A percentile compares a stretch with the other conserved stretches of the same genome.
Evolutionary conservation across 2,329 filamentous ascomycete genomes (phyloP).

Genomic region (Fusarium heterosporum): DNA sequence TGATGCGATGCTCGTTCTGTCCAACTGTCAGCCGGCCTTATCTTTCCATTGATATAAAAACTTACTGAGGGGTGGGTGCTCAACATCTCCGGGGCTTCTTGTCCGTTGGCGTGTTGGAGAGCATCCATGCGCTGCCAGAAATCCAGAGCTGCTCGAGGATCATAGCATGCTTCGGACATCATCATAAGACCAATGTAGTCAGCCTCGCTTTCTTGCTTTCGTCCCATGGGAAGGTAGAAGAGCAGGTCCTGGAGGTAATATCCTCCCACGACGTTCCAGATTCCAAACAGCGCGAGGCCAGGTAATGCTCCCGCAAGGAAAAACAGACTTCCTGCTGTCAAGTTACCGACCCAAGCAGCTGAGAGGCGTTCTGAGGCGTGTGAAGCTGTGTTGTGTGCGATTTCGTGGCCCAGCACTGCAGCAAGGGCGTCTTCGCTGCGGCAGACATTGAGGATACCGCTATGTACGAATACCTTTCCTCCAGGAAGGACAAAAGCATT

Average conservation of each 20-base stretch:
- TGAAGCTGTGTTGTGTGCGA: conserved; percentile 79
- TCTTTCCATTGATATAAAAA: conserved; percentile 20
- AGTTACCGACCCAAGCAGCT: conserved; percentile 62
- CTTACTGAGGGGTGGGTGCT: conserved; percentile 80
- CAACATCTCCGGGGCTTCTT: conserved; percentile 75
- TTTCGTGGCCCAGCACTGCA: conserved; percentile 82
- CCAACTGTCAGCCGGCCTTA: neutral
- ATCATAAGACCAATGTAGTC: conserved; percentile 86
- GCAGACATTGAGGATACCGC: conserved; percentile 77
- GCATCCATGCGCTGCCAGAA: conserved; percentile 77
- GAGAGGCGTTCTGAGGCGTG: conserved; percentile 75
- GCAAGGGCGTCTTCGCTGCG: conserved; percentile 76
- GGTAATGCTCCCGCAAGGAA: conserved; percentile 60
- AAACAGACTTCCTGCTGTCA: conserved; percentile 63
- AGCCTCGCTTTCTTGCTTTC: conserved; percentile 80
- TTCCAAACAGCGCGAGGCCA: conserved; percentile 53
- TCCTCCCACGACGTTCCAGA: conserved; percentile 60
- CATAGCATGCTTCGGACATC: conserved; percentile 84
- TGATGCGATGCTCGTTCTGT: conserved; percentile 70
- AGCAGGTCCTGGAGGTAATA: conserved; percentile 67
- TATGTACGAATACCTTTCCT: conserved; percentile 84
- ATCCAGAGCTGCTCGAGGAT: conserved; percentile 73
- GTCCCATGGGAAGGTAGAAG: conserved; percentile 75
- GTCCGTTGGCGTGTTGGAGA: conserved; percentile 52
- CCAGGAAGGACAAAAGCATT: conserved; percentile 85